A percentile compares a stretch with the other conserved stretches of the same genome.
Conservation (phyloP, 805 yeast genomes). For the Saccharomyces eubayanus region DNA sequence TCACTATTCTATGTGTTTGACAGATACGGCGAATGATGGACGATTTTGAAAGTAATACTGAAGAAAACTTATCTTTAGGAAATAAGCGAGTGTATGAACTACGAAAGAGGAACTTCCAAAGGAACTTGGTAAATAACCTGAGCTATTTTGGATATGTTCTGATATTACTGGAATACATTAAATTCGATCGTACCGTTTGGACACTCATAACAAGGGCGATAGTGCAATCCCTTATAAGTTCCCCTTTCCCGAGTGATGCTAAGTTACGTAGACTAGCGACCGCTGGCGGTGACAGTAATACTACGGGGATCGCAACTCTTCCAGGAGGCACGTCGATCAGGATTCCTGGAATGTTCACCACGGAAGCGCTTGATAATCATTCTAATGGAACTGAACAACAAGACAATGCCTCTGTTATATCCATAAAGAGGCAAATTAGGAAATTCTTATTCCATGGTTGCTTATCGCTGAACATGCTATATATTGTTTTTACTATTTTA, state of each 20-base stretch:
- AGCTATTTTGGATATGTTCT: constrained; percentile 17
- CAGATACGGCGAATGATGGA: neutral
- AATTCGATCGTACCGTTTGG: constrained; percentile 22
- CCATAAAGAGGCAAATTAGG: constrained; percentile 17
- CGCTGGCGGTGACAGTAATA: constrained; percentile 8
- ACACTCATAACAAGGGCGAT: constrained; percentile 28
- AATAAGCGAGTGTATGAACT: constrained; percentile 14
- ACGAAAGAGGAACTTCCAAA: constrained; percentile 22
- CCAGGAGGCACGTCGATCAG: constrained; percentile 4
- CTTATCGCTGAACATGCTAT: constrained; percentile 17
- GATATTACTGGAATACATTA: constrained; percentile 22
- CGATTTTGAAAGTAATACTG: neutral
- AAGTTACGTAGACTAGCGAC: constrained; percentile 18
- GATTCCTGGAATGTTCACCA: neutral
- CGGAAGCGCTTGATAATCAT: neutral
- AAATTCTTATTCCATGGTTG: constrained; percentile 21
- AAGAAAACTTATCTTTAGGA: neutral
- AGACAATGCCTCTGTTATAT: constrained; percentile 1
- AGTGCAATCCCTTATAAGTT: constrained; percentile 33
- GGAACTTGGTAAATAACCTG: constrained; percentile 14
- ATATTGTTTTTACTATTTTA: constrained; percentile 13
- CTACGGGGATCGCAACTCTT: constrained; percentile 4
- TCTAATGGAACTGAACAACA: neutral
- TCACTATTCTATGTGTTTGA: neutral
- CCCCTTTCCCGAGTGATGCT: constrained; percentile 36